Conservation (phyloP, 495 filamentous ascomycete species). For the Hyaloscypha hepaticicola region DNA sequence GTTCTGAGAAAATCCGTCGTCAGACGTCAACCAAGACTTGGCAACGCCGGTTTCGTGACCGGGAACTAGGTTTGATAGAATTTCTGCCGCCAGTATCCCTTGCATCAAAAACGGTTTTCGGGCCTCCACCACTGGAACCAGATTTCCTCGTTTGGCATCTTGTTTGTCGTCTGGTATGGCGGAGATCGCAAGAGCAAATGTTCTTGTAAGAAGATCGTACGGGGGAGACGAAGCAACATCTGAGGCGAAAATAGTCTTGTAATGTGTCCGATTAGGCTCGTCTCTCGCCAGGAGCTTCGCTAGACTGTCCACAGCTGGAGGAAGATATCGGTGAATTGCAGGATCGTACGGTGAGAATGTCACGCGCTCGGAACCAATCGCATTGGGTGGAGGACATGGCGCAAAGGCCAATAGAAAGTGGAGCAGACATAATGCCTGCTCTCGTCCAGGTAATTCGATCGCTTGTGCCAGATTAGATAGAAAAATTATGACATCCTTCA, state of each 20-base stretch:
- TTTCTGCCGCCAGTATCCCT: constrained; percentile 87
- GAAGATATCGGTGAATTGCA: constrained; percentile 79
- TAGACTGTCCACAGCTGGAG: constrained; percentile 81
- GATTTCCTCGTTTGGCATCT: constrained; percentile 40
- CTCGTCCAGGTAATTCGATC: constrained; percentile 79
- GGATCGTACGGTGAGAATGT: constrained; percentile 83
- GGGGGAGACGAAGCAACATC: constrained; percentile 61
- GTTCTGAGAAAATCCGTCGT: constrained; percentile 81
- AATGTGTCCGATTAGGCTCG: constrained; percentile 85
- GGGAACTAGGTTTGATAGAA: constrained; percentile 74
- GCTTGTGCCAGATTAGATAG: constrained; percentile 82
- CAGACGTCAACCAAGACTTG: constrained; percentile 78
- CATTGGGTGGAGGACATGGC: constrained; percentile 63
- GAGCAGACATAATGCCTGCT: constrained; percentile 83
- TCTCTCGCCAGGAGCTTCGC: constrained; percentile 92
- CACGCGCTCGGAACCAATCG: constrained; percentile 51
- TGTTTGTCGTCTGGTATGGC: constrained; percentile 67
- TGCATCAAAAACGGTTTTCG: constrained; percentile 88
- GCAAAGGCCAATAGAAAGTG: constrained; percentile 91
- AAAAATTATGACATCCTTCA: constrained; percentile 90
- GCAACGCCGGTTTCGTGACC: constrained; percentile 68
- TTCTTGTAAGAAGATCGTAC: constrained; percentile 80
- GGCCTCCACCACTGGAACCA: constrained; percentile 65
- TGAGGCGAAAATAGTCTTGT: constrained; percentile 73
- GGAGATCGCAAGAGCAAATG: constrained; percentile 85